Evolutionary conservation across 495 filamentous ascomycete species (phyloP).

Genomic region (Aspergillus coremiiformis): DNA sequence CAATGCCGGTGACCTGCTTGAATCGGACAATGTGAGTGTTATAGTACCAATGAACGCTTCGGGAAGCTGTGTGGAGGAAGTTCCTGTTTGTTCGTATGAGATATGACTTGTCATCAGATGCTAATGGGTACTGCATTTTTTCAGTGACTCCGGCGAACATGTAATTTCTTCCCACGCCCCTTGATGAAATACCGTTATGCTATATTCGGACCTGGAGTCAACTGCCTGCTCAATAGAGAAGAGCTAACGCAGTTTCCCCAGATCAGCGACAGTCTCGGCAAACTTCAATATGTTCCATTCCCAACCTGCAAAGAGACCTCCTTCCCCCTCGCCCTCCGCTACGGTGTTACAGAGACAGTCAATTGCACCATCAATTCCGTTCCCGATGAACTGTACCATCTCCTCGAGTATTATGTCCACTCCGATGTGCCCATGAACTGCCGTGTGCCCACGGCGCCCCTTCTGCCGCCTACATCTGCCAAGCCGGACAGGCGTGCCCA

Average conservation of each 20-base stretch:
- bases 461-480: constrained; percentile 14
- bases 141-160: constrained; percentile 57
- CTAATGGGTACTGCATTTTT: constrained; percentile 10
- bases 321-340: constrained; percentile 71
- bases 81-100: not conserved
- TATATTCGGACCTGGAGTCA: not conserved
- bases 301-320: constrained; percentile 85
- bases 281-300: constrained; percentile 92
- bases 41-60: not conserved
- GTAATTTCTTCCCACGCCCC: constrained; percentile 28
- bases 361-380: constrained; percentile 88
- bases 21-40: constrained; percentile 57
- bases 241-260: constrained; percentile 34
- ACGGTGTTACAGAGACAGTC: constrained; percentile 68
- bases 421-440: constrained; percentile 90
- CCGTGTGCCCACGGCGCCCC: constrained; percentile 74
- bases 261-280: constrained; percentile 69
- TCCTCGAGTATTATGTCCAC: constrained; percentile 98
- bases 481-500: constrained; percentile 1
- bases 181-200: not conserved
- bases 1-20: constrained; percentile 59
- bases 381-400: constrained; percentile 86
- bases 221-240: not conserved
- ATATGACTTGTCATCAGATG: not conserved
- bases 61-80: not conserved